These are phyloP conservation scores for Calycina herbarum DNA, from an alignment of 2,329 filamentous ascomycete species.

Conservation along the genomic window DNA sequence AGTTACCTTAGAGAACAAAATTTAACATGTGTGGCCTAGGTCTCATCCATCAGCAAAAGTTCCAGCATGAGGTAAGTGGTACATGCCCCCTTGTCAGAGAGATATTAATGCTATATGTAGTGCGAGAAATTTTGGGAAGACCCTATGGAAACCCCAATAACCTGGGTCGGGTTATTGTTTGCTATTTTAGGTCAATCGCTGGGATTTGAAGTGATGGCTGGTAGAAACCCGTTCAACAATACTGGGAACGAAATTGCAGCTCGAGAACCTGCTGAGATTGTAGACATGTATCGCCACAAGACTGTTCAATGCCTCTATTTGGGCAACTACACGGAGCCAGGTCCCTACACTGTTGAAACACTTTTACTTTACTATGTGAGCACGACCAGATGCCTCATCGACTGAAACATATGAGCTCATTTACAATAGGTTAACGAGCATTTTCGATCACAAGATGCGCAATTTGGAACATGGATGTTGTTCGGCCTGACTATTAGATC, in stretches of 20 bases:
- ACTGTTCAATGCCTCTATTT: conserved; percentile 53
- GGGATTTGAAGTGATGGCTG: conserved; percentile 27
- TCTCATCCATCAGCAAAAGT: conserved; percentile 52
- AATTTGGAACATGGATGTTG: conserved; percentile 56
- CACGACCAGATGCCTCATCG: not conserved
- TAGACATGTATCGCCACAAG: conserved; percentile 49
- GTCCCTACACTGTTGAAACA: conserved; percentile 49
- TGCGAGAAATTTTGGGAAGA: conserved; percentile 36
- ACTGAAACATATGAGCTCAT: not conserved
- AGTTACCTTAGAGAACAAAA: not conserved
- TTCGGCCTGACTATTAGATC: conserved; percentile 51
- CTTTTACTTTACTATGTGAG: conserved; percentile 48
- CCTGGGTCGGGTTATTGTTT: conserved; percentile 55
- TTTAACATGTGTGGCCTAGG: conserved; percentile 4
- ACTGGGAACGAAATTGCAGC: conserved; percentile 42
- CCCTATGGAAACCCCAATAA: conserved; percentile 39
- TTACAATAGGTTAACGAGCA: conserved; percentile 47
- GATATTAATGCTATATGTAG: conserved; percentile 23
- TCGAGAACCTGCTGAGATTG: conserved; percentile 41
- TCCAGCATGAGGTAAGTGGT: conserved; percentile 43
- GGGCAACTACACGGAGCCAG: conserved; percentile 52
- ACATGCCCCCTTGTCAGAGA: not conserved
- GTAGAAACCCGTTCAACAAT: conserved; percentile 7
- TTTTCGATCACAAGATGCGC: conserved; percentile 49
- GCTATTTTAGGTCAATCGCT: conserved; percentile 22